A percentile compares a stretch with the other conserved stretches of the same genome.
Evolutionary conservation across 768 basidiomycete species (phyloP).

Genomic region (Mycena leptocephala): DNA sequence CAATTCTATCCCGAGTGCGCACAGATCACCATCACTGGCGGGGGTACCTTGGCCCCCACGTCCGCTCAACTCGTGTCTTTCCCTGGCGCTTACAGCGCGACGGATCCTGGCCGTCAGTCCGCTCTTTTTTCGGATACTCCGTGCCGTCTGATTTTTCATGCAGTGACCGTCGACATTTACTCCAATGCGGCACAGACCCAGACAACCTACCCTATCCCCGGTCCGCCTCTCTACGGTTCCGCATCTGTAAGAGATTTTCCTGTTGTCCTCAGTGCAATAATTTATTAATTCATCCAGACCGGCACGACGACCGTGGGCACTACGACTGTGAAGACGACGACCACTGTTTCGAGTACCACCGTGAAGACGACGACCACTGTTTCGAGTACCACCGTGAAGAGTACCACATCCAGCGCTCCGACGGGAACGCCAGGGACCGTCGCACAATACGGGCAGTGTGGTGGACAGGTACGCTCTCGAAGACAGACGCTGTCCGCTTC

Average conservation of each 20-base stretch:
- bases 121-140: slow-evolving; percentile 31
- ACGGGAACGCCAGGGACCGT: slow-evolving; percentile 46
- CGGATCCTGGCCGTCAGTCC: slow-evolving; percentile 60
- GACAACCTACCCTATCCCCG: slow-evolving; percentile 62
- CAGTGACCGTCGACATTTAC: slow-evolving; percentile 61
- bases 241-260: slow-evolving; percentile 23
- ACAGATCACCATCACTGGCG: slow-evolving; percentile 59
- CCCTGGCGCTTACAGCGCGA: slow-evolving; percentile 63
- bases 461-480: slow-evolving; percentile 27
- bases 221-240: slow-evolving; percentile 64
- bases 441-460: slow-evolving; percentile 60
- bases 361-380: background rate
- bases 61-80: slow-evolving; percentile 63
- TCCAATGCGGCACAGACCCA: slow-evolving; percentile 53
- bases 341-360: slow-evolving; percentile 33
- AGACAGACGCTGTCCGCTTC: background rate
- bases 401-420: slow-evolving; percentile 36
- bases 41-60: slow-evolving; percentile 58
- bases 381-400: slow-evolving; percentile 34
- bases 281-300: slow-evolving; percentile 1
- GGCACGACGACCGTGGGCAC: slow-evolving; percentile 20
- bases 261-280: background rate
- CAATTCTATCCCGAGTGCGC: slow-evolving; percentile 82
- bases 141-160: slow-evolving; percentile 38
- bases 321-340: too few relatives aligned